phyloP scores from a whole-genome alignment of 2,329 filamentous ascomycete species.

The Exophiala alcalophila region DNA sequence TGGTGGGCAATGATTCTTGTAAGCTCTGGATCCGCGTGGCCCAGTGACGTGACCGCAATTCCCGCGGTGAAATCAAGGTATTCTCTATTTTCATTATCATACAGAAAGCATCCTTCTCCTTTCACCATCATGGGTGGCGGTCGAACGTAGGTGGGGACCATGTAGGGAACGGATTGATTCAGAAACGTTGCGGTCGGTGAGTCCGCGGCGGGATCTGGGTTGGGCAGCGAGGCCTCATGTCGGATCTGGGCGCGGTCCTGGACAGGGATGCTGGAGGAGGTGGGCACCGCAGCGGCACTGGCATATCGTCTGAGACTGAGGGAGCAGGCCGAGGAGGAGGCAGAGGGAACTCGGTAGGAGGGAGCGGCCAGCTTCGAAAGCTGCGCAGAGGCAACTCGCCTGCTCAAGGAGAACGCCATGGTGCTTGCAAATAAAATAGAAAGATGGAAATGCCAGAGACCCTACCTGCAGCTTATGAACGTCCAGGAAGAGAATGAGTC shows the following conservation, averaged over 20 bases:
- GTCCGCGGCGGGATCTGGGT: conserved; percentile 69
- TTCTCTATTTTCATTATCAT: conserved; percentile 81
- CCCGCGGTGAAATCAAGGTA: conserved; percentile 95
- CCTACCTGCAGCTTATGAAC: conserved; percentile 1
- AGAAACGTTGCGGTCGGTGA: conserved; percentile 74
- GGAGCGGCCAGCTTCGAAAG: conserved; percentile 12
- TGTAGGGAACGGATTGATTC: conserved; percentile 73
- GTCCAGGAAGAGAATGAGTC: too few species aligned
- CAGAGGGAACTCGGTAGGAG: conserved; percentile 14
- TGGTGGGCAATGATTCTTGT: conserved; percentile 73
- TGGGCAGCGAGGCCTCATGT: conserved; percentile 55
- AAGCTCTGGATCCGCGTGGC: conserved; percentile 82
- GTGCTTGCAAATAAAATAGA: not conserved
- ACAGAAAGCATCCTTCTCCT: conserved; percentile 82
- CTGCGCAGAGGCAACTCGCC: conserved; percentile 12
- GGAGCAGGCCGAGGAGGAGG: too few species aligned
- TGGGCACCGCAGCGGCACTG: conserved; percentile 28
- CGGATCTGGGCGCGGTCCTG: conserved; percentile 32
- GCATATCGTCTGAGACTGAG: conserved; percentile 24
- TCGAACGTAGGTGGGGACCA: conserved; percentile 93
- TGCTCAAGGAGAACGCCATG: conserved; percentile 18
- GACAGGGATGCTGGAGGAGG: conserved; percentile 24
- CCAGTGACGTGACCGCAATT: conserved; percentile 90
- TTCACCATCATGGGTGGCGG: conserved; percentile 86
- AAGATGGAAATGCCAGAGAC: too few species aligned